A percentile compares a stretch with the other conserved stretches of the same genome.
Evolutionary conservation across 257 asterid species (phyloP).

Genomic region (Solanum pinnatisectum): DNA sequence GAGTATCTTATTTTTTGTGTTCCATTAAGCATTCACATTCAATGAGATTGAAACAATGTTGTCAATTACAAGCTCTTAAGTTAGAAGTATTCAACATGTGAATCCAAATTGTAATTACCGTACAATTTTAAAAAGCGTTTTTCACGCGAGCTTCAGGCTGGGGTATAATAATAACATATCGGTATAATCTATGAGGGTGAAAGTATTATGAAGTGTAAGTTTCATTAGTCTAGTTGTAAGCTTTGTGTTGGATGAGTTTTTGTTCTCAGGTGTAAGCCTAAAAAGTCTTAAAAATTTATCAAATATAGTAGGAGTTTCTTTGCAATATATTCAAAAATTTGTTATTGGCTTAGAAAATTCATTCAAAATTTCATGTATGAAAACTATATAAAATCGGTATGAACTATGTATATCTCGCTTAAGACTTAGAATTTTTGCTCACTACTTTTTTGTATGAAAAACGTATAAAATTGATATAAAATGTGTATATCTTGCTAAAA

Average conservation of each 20-base stretch:
- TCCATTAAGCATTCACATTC: neutral
- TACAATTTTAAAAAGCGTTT: no score
- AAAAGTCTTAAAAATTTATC: neutral
- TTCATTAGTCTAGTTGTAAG: neutral
- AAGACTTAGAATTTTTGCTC: neutral
- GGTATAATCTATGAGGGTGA: accelerated
- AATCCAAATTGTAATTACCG: neutral
- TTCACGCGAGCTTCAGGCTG: accelerated
- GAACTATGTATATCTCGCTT: neutral
- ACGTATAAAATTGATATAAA: no score
- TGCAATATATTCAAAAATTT: no score
- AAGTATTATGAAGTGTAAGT: neutral
- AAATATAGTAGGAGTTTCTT: neutral
- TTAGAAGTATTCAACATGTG: neutral
- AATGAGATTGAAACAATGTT: neutral
- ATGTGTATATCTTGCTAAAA: neutral
- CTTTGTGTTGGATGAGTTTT: neutral
- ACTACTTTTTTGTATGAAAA: no score
- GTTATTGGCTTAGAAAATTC: no score
- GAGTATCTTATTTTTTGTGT: neutral
- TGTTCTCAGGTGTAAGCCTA: no score
- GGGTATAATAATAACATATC: neutral
- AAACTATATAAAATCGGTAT: no score
- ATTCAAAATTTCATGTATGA: no score
- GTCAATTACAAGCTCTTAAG: neutral